Evolutionary conservation across 2,329 filamentous ascomycete genomes (phyloP), one percentile per base, ranked within the genome.

Genomic region (Nemania sp.): DNA sequence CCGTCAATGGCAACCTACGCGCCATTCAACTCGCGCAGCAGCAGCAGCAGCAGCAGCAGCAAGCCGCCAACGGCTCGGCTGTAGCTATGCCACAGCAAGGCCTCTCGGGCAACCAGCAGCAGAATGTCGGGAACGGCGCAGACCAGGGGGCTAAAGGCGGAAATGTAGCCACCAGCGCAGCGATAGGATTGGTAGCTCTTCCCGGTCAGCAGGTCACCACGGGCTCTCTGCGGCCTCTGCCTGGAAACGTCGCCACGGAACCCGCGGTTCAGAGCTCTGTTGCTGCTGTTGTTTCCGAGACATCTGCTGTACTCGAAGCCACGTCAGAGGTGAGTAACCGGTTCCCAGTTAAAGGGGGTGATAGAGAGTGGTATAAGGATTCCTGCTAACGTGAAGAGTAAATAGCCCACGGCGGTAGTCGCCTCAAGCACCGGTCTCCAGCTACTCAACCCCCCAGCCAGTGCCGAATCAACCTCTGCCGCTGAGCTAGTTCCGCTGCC

Each of bases 151-250:
- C 52, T 27, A 49, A 7, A 41, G 24, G 43, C 18, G 56, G 22
- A 61, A 59, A 10, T 27, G 24, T 13, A 22, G 64, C 24, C 4
- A 51, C 41, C 1, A 51, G 35, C 35, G 54, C 49, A 1, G 27
- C 68, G 1, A 70, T 22, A 1, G 69, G 61, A 0, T 64, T 75
- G 15, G 66, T 70, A 29, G 61, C 69, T 8, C 55, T 75, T 10
- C 73, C 73, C 10, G 72, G 71, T 10, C 66, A 64, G 13, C 73
- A 70, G 54, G 56, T 71, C 15, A 75, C 73, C n/a, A 26, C 65
- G 3, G 73, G 73, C 18, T 67, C 65, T 32, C 60, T 75, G 8
- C 70, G 70, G 24, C 68, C 70, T 29, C 66, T 75, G 18, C 73
- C 72, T 6, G 69, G 70, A 35, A 6, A 18, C 22, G 43, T 6